Base-by-base conservation (phyloP, 306 rosid species). In the Myrica gale region DNA sequence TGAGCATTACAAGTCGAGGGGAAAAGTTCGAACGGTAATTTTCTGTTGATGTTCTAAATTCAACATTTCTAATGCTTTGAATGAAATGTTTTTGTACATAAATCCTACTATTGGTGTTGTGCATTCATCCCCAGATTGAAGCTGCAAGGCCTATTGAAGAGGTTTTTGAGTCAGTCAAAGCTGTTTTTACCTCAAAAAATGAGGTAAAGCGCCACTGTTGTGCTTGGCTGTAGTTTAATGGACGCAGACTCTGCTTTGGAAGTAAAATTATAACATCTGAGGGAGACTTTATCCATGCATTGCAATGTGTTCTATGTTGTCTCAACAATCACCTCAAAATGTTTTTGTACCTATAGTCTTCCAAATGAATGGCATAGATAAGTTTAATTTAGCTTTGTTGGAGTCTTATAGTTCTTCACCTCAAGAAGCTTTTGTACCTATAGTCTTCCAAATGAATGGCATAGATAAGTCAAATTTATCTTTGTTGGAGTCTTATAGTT, bases 111-210 rank as follows among this genome's bases (percentile, higher is more conserved):
- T 62, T 81, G 54, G 44, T 69, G 17, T 60, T 78, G 69, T 77
- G 48, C 43, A 4, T 73, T 80, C 72, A 82, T 75, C 44, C 60
- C 71, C 87, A 95, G 99, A 73, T 95, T 83, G 91, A 88, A 74
- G 98, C 99, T 79, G 92, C 82, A 74, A 90, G 78, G 88, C 93
- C 99, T 46, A 1, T 92, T 54, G 89, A 81, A 80, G 92, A 95
- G 84, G 98, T 95, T 68, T 95, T 83, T 53, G 98, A 89, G 80
- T 77, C 93, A 0, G 99, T 95, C 69, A 90, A 92, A 85, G 93
- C 79, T 51, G 61, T 92, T 82, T 90, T 95, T 82, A 75, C 82
- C 82, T 86, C 96, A 23, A 89, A 90, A 88, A 85, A 45, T 84
- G 96, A 85, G 97, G 99, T 95, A 90, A 87, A 82, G 68, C 78